Conservation (phyloP, 768 basidiomycete genomes). For the Naematelia encephala region DNA sequence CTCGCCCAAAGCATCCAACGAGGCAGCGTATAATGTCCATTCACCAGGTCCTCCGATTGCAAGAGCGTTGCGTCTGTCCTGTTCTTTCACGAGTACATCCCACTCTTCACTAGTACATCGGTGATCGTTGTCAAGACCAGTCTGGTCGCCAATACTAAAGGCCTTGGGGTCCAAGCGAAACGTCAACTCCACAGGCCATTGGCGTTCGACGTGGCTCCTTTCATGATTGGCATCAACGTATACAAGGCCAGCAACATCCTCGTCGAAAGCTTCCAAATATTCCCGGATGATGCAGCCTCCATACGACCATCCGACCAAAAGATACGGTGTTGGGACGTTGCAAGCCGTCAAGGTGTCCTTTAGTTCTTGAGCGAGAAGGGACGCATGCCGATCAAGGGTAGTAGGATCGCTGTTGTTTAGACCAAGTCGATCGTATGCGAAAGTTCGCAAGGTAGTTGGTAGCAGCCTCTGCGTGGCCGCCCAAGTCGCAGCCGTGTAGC, state of each 20-base stretch:
- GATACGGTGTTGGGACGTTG: slow-evolving; percentile 14
- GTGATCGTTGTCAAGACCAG: not conserved
- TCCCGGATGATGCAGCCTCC: slow-evolving; percentile 19
- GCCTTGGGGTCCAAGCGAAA: not conserved
- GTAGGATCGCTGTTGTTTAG: slow-evolving; percentile 5
- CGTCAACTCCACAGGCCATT: slow-evolving; percentile 1
- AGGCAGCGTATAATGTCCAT: slow-evolving; percentile 7
- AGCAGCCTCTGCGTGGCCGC: slow-evolving; percentile 16
- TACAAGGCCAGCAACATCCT: slow-evolving; percentile 11
- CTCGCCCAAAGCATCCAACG: slow-evolving; percentile 10
- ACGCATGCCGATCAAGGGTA: slow-evolving; percentile 3
- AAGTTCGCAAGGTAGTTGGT: slow-evolving; percentile 3
- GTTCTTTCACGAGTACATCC: not conserved
- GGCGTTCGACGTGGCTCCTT: slow-evolving; percentile 6
- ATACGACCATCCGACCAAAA: slow-evolving; percentile 15
- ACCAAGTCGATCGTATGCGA: slow-evolving; percentile 18
- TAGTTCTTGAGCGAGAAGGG: slow-evolving; percentile 13
- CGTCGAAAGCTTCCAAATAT: slow-evolving; percentile 7
- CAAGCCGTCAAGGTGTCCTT: slow-evolving; percentile 6
- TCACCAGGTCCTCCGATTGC: slow-evolving; percentile 3
- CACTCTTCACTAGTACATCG: not conserved
- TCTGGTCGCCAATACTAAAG: not conserved
- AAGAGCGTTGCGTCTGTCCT: not conserved
- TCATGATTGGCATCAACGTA: slow-evolving; percentile 20
- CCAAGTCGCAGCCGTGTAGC: slow-evolving; percentile 1